phyloP scores from a whole-genome alignment of 192 early-diverging fungal species.

The Backusella circina region DNA sequence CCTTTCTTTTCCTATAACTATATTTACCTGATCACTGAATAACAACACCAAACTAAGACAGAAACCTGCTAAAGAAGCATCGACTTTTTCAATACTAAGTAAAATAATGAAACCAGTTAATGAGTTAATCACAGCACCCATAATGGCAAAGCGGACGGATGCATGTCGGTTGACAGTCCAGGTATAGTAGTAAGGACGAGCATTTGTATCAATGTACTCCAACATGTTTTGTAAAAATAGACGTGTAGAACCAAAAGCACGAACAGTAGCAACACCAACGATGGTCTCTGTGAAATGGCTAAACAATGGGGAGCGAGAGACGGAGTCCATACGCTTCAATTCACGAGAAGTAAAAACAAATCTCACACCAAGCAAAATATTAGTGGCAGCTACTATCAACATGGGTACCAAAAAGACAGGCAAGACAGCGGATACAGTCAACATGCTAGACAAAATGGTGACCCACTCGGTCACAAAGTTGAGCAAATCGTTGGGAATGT shows the following conservation, averaged over 20 bases:
- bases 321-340: conserved; percentile 85
- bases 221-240: conserved; percentile 62
- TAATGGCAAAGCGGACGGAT: conserved; percentile 66
- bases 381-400: not conserved
- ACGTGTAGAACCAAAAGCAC: conserved; percentile 70
- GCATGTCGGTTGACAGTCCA: conserved; percentile 82
- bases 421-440: not conserved
- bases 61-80: conserved; percentile 82
- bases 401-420: conserved; percentile 3
- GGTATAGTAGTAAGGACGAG: conserved; percentile 73
- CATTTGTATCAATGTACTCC: conserved; percentile 61
- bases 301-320: conserved; percentile 71
- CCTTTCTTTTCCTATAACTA: conserved; percentile 68
- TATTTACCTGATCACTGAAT: conserved; percentile 70
- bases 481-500: conserved; percentile 5
- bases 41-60: conserved; percentile 75
- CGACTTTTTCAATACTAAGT: conserved; percentile 42
- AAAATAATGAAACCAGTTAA: conserved; percentile 64
- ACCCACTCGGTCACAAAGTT: conserved; percentile 6
- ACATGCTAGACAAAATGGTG: conserved; percentile 1
- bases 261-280: conserved; percentile 75
- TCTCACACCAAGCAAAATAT: conserved; percentile 33
- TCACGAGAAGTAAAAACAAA: conserved; percentile 81
- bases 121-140: conserved; percentile 66
- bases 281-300: conserved; percentile 69